Base-by-base conservation (phyloP, 148 eudicot species). In the Persicaria tinctoria region DNA sequence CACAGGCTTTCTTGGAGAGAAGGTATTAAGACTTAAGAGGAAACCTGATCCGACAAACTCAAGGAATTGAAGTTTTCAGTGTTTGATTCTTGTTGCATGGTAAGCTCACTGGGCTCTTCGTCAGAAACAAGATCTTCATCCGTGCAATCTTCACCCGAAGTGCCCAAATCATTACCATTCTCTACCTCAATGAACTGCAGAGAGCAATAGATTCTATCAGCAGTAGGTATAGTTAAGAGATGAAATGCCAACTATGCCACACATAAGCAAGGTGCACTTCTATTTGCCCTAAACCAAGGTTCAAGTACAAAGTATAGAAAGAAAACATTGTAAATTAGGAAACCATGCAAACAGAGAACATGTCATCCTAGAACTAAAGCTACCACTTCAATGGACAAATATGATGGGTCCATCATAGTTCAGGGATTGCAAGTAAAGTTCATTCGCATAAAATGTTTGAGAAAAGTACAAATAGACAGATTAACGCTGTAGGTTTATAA, bases 161-260 rank as follows among this genome's bases (percentile, higher is more conserved):
- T 74, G 11, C 51, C 78, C 74, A 59, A n/a, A 51, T 63, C 75
- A 48, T 20, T 20, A 62, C 68, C 82, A 49, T 77, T 66, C 74
- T 64, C 66, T 57, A 77, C 79, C 72, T 81, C 77, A 66, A 79
- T 84, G 73, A 78, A 79, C 86, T 84, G 80, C 76, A 56, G 8
- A 66, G 3, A 66, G 11, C 13, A 66, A 13, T 8, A 66, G 14
- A 66, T 38, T 1, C 13, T 66, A 66, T 38, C 69, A 63, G 46
- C n/a, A 66, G 12, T 17, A 66, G 47, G 18, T 41, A 44, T 14
- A 41, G 48, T 66, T 5, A 66, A 14, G 6, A 66, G 70, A 66
- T 41, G 70, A 5, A 64, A 32, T 32, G 41, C 3, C 6, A 41
- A 66, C 48, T 32, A 32, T 32, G 41, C 41, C 41, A 32, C 41